Conservation (phyloP, 148 eudicot genomes). For the Chenopodium album region DNA sequence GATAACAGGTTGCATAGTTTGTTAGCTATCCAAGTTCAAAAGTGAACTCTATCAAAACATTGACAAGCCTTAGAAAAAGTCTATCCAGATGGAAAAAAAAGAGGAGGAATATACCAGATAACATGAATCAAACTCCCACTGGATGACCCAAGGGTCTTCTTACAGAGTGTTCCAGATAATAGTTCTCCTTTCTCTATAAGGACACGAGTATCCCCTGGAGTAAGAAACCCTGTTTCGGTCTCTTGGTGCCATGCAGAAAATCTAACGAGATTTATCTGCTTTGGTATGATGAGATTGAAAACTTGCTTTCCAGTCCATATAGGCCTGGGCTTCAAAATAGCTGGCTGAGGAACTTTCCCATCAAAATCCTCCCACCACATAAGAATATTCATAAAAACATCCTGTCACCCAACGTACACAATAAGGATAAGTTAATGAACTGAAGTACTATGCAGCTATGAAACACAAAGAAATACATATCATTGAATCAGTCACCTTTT, state of each 20-base stretch:
- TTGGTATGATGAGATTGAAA: constrained; percentile 92
- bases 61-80: not conserved
- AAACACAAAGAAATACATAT: not conserved
- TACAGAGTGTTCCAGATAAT: constrained; percentile 88
- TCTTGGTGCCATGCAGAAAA: constrained; percentile 92
- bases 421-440: not conserved
- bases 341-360: constrained; percentile 93
- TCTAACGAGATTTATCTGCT: constrained; percentile 91
- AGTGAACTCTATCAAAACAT: not conserved
- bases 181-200: constrained; percentile 91
- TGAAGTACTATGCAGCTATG: constrained; percentile 1
- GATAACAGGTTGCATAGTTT: not conserved
- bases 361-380: constrained; percentile 99
- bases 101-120: constrained; percentile 55
- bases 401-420: constrained; percentile 41
- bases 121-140: constrained; percentile 97
- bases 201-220: constrained; percentile 97
- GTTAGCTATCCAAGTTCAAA: not conserved
- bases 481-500: constrained; percentile 54
- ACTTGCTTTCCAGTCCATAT: constrained; percentile 99
- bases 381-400: constrained; percentile 94
- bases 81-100: not conserved
- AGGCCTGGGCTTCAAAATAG: constrained; percentile 95
- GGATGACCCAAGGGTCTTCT: constrained; percentile 89
- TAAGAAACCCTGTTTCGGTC: constrained; percentile 68